Evolutionary conservation across 345 rosid species (phyloP).

Genomic region (Aquilaria yunnanensis): DNA sequence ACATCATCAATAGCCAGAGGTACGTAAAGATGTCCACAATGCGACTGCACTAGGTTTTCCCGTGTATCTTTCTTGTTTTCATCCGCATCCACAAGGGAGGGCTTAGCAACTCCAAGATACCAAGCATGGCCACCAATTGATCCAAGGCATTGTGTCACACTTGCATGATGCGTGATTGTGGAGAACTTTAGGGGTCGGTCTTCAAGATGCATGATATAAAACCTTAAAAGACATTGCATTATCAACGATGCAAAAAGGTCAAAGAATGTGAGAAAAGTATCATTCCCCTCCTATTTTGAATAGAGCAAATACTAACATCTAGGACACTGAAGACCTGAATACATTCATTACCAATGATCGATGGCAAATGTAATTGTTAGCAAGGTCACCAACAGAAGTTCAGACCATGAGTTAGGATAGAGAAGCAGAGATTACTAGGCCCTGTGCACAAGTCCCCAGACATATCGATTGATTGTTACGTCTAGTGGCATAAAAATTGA

Average conservation of each 20-base stretch:
- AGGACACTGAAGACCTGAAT: neutral
- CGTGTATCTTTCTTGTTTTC: conserved; percentile 8
- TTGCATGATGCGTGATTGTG: conserved; percentile 68
- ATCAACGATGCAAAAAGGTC: neutral
- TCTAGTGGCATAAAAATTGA: no score
- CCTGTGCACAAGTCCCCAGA: no score
- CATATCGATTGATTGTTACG: no score
- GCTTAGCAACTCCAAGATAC: conserved; percentile 81
- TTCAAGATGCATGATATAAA: conserved; percentile 51
- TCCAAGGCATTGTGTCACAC: conserved; percentile 87
- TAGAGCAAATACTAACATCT: neutral
- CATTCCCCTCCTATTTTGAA: neutral
- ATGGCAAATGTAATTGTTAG: no score
- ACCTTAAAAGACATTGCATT: conserved; percentile 21
- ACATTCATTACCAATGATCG: no score
- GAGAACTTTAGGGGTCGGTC: conserved; percentile 40
- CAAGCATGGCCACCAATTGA: conserved; percentile 65
- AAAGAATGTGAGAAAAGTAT: neutral
- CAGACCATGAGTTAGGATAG: no score
- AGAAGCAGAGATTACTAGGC: no score
- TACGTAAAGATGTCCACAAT: conserved; percentile 47
- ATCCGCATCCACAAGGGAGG: conserved; percentile 34
- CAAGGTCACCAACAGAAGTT: no score
- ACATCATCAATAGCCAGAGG: conserved; percentile 62
- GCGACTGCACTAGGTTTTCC: conserved; percentile 20